A percentile compares a stretch with the other conserved stretches of the same genome.
These are phyloP conservation scores for Phlegmacium glaucopus DNA, from an alignment of 768 basidiomycete species.

Conservation along the genomic window DNA sequence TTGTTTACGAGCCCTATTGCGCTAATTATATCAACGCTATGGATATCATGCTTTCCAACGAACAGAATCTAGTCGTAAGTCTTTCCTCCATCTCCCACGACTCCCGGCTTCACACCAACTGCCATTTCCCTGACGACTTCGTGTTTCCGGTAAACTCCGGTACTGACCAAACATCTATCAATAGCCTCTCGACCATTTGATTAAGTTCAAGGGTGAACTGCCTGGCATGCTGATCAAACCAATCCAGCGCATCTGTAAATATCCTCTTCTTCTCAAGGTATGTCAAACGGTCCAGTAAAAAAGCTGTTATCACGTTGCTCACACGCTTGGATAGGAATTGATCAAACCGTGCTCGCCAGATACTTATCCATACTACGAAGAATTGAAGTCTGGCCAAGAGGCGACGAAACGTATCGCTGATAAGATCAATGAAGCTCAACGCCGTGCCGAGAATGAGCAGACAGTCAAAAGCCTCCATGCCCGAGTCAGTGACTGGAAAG, in stretches of 20 bases:
- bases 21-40: slow-evolving; percentile 89
- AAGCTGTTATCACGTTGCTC: slow-evolving; percentile 7
- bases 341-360: slow-evolving; percentile 64
- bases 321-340: slow-evolving; percentile 48
- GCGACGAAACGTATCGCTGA: slow-evolving; percentile 92
- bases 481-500: slow-evolving; percentile 98
- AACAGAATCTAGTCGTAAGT: slow-evolving; percentile 82
- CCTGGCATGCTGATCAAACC: slow-evolving; percentile 98
- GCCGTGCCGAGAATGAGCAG: slow-evolving; percentile 86
- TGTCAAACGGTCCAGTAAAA: slow-evolving; percentile 27
- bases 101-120: slow-evolving; percentile 21
- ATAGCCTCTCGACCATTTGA: slow-evolving; percentile 78
- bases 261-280: slow-evolving; percentile 90
- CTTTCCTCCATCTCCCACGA: slow-evolving; percentile 12
- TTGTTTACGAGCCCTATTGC: slow-evolving; percentile 96
- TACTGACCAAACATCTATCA: slow-evolving; percentile 39
- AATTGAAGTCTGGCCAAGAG: slow-evolving; percentile 79
- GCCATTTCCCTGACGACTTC: slow-evolving; percentile 34
- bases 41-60: slow-evolving; percentile 81
- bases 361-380: slow-evolving; percentile 70
- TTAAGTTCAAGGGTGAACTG: slow-evolving; percentile 89
- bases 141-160: slow-evolving; percentile 24
- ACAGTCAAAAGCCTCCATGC: slow-evolving; percentile 83
- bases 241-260: slow-evolving; percentile 97
- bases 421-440: slow-evolving; percentile 93